These are phyloP conservation scores for Primulina huaijiensis DNA, from an alignment of 257 asterid genomes.

Conservation along the genomic window DNA sequence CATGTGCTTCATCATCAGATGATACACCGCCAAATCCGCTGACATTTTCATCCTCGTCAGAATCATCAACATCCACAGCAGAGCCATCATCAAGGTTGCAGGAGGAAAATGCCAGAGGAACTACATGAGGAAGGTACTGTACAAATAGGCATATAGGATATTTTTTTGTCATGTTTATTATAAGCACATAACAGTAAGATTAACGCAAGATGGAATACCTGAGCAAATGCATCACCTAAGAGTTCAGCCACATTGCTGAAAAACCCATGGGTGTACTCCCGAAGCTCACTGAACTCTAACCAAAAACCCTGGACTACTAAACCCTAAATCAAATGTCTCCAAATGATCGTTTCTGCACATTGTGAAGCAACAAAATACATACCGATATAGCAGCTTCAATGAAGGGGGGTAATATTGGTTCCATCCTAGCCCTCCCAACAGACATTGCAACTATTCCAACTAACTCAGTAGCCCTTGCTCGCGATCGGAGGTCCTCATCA, in stretches of 20 bases:
- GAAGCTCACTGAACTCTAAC: slow-evolving; percentile 91
- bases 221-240: slow-evolving; percentile 80
- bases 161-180: slow-evolving; percentile 23
- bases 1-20: slow-evolving; percentile 97
- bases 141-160: slow-evolving; percentile 27
- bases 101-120: slow-evolving; percentile 77
- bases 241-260: slow-evolving; percentile 92
- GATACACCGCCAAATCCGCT: slow-evolving; percentile 91
- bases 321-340: slow-evolving; percentile 24
- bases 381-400: slow-evolving; percentile 94
- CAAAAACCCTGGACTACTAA: slow-evolving; percentile 71
- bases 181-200: slow-evolving; percentile 12
- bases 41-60: slow-evolving; percentile 69
- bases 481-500: slow-evolving; percentile 92
- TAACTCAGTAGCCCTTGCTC: slow-evolving; percentile 99
- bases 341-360: slow-evolving; percentile 20
- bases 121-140: slow-evolving; percentile 96
- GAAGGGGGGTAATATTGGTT: slow-evolving; percentile 79
- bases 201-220: slow-evolving; percentile 48
- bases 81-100: slow-evolving; percentile 99
- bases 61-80: slow-evolving; percentile 91
- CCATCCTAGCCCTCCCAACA: slow-evolving; percentile 91
- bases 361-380: slow-evolving; percentile 27
- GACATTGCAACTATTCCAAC: slow-evolving; percentile 95
- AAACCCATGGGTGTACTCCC: slow-evolving; percentile 99